Evolutionary conservation across 441 rosid species (phyloP), one percentile per base, ranked within the genome.

Genomic region (Adansonia madagascariensis): DNA sequence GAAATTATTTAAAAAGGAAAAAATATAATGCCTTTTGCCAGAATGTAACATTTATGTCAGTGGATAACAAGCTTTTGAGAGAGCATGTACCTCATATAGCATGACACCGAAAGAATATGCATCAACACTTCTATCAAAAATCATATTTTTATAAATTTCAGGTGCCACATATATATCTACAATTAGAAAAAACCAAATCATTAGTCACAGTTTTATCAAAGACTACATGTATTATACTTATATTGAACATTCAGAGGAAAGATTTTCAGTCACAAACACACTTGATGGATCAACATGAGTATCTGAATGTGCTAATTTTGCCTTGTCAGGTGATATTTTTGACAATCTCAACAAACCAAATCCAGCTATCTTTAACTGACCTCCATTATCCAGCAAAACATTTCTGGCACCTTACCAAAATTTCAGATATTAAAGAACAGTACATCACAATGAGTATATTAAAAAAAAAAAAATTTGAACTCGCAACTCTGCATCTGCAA

Each of bases 361-460:
- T 75, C 98, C 98, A 67, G 94, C 81, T 55, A 95, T 86, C 86
- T 95, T 95, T 87, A 91, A 84, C 8, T 76, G 92, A 76, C 98
- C 97, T 74, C 98, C 93, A 84, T 39, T 85, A 86, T 93, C 99
- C 92, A 93, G 95, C 95, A 93, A 92, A 89, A 95, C 85, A 89
- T 93, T 95, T 91, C 99, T 95, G 98, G 89, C 95, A 93, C 97
- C 99, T 95, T 95, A 89, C 89, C 84, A 87, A 91, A 57, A 91
- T 89, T 87, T 91, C 83, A 83, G 82, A 87, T 86, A 88, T 92
- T 90, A 93, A 88, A 82, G 82, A 86, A 83, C 68, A 84, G 84
- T 77, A 80, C 75, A 71, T 75, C 63, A 82, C 77, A 72, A 7
- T 47, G 66, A 81, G 78, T 69, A 77, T 46, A 71, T 20, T 65